Conservation (phyloP, 2,329 filamentous ascomycete genomes). For the Coleophoma eucalyptorum region DNA sequence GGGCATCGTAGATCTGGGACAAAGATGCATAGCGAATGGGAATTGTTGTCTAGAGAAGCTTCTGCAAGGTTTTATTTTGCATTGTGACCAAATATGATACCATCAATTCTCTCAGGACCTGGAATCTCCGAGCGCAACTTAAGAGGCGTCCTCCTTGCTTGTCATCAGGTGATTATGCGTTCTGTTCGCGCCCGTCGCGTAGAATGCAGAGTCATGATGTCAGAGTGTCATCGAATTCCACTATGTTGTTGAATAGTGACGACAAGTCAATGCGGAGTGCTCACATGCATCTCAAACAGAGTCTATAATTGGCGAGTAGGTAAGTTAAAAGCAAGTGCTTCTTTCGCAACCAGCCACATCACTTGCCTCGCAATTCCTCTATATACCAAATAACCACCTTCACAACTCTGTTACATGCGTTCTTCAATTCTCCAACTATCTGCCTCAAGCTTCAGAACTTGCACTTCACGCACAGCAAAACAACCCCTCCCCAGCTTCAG, state of each 20-base stretch:
- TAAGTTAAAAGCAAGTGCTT: neutral
- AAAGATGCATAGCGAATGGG: constrained; percentile 1
- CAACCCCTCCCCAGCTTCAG: neutral
- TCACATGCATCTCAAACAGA: too few relatives aligned
- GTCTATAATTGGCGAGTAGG: too few relatives aligned
- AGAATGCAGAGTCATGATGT: neutral
- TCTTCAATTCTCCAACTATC: constrained; percentile 2
- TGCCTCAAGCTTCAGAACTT: neutral
- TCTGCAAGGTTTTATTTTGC: too few relatives aligned
- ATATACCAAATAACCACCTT: neutral
- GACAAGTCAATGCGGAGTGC: neutral
- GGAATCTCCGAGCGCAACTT: too few relatives aligned
- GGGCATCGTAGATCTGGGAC: neutral
- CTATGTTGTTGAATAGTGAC: neutral
- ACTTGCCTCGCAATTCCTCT: neutral
- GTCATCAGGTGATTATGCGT: too few relatives aligned
- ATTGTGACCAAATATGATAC: too few relatives aligned
- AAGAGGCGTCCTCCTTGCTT: too few relatives aligned
- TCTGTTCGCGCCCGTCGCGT: too few relatives aligned
- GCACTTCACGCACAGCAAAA: neutral
- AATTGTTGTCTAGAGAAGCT: neutral
- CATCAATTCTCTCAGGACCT: too few relatives aligned
- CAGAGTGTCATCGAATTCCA: neutral
- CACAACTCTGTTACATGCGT: constrained; percentile 1
- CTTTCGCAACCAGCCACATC: too few relatives aligned